These are phyloP conservation scores for Eucalyptus lansdowneana DNA, from an alignment of 345 rosid genomes.

Conservation along the genomic window DNA sequence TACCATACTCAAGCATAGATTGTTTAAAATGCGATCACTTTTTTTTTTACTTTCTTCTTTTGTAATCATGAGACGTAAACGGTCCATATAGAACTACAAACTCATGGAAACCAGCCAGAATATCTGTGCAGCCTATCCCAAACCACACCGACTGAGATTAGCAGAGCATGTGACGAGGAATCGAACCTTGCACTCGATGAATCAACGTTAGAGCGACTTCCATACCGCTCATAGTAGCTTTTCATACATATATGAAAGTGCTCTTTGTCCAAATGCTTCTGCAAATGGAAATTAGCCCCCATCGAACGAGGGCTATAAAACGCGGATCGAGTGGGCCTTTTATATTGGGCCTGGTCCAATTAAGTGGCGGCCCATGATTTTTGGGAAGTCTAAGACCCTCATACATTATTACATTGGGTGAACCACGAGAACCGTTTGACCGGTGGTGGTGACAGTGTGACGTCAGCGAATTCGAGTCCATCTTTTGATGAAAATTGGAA, in stretches of 20 bases:
- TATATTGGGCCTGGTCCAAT: not conserved
- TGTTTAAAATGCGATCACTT: not conserved
- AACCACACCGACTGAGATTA: not conserved
- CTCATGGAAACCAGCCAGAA: not conserved
- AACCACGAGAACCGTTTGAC: not conserved
- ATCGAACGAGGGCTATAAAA: not conserved
- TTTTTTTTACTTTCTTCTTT: not conserved
- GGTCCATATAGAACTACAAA: fast-evolving
- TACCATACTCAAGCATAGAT: not conserved
- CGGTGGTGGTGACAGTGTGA: not conserved
- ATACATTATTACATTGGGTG: not conserved
- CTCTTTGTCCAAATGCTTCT: not conserved
- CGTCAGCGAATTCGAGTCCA: not conserved
- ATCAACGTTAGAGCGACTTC: not conserved
- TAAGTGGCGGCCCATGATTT: not conserved
- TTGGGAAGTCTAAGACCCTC: not conserved
- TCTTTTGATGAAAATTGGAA: not conserved
- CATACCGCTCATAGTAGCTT: not conserved
- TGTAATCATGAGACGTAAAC: not conserved
- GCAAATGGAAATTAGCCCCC: not conserved
- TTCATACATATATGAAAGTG: not conserved
- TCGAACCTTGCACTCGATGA: not conserved
- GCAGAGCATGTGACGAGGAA: not conserved
- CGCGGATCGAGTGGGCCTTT: not conserved
- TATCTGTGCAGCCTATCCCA: not conserved